Conservation (phyloP, 2,329 filamentous ascomycete genomes). For the Microdochium trichocladiopsis region DNA sequence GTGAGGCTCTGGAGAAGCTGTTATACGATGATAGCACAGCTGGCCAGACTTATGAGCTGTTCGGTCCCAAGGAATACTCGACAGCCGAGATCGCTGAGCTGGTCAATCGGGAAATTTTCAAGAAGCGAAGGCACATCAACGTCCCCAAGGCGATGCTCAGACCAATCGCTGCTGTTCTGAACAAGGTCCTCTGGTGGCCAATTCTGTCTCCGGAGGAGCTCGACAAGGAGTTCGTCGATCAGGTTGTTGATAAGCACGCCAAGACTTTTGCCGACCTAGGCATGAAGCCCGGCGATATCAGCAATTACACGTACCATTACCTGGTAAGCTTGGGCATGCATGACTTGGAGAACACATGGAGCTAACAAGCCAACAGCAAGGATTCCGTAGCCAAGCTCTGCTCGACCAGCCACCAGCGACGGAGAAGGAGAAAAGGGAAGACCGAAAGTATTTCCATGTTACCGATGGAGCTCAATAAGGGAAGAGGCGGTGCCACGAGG, state of each 20-base stretch:
- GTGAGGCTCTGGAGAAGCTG: conserved; percentile 81
- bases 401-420: conserved; percentile 93
- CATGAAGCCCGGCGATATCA: conserved; percentile 82
- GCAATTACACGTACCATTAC: conserved; percentile 87
- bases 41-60: conserved; percentile 88
- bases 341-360: background rate
- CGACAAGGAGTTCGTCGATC: conserved; percentile 88
- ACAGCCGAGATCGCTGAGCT: conserved; percentile 79
- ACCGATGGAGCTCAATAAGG: conserved; percentile 47
- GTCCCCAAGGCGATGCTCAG: conserved; percentile 75
- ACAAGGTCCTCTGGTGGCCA: conserved; percentile 85
- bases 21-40: conserved; percentile 85
- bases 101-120: conserved; percentile 88
- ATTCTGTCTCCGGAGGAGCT: conserved; percentile 77
- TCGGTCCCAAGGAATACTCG: conserved; percentile 87
- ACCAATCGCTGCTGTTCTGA: conserved; percentile 66
- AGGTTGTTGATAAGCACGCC: conserved; percentile 79
- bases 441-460: conserved; percentile 96
- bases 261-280: conserved; percentile 95
- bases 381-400: conserved; percentile 79
- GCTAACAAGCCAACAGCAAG: conserved; percentile 53
- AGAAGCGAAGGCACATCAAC: conserved; percentile 85
- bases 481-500: background rate
- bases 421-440: conserved; percentile 88
- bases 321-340: conserved; percentile 52